phyloP scores from a whole-genome alignment of 164 flowering plant species.

The Taxillus chinensis region DNA sequence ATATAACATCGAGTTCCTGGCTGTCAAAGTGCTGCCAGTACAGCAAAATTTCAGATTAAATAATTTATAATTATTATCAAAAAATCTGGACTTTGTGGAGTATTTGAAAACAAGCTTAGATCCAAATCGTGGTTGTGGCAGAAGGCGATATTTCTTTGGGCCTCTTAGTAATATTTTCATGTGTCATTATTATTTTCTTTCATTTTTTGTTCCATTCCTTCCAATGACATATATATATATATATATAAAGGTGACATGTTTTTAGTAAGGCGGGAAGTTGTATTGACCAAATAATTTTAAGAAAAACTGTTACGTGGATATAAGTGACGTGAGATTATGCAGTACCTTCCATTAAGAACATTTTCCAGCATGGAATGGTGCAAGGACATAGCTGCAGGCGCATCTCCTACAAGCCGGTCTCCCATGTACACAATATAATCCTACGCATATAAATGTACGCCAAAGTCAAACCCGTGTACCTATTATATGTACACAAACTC shows the following conservation, averaged over 20 bases:
- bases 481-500: neutral
- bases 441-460: slow-evolving; percentile 10
- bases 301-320: neutral
- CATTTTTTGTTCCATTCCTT: too few species aligned
- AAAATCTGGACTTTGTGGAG: too few species aligned
- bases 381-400: neutral
- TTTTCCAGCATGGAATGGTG: slow-evolving; percentile 28
- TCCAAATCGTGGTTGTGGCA: too few species aligned
- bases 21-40: slow-evolving; percentile 16
- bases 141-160: neutral
- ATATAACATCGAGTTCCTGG: slow-evolving; percentile 24
- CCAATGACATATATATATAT: neutral
- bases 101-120: too few species aligned
- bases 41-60: neutral
- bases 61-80: too few species aligned
- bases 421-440: slow-evolving; percentile 43
- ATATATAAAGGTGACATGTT: neutral
- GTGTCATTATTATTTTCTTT: too few species aligned
- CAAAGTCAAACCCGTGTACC: neutral
- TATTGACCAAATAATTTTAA: too few species aligned
- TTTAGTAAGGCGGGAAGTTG: too few species aligned
- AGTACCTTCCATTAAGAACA: slow-evolving; percentile 23
- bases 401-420: slow-evolving; percentile 16
- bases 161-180: too few species aligned
- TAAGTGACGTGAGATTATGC: neutral